Evolutionary conservation across 768 basidiomycete genomes (phyloP).

Genomic region (Chalciporus sphaerocephalus): DNA sequence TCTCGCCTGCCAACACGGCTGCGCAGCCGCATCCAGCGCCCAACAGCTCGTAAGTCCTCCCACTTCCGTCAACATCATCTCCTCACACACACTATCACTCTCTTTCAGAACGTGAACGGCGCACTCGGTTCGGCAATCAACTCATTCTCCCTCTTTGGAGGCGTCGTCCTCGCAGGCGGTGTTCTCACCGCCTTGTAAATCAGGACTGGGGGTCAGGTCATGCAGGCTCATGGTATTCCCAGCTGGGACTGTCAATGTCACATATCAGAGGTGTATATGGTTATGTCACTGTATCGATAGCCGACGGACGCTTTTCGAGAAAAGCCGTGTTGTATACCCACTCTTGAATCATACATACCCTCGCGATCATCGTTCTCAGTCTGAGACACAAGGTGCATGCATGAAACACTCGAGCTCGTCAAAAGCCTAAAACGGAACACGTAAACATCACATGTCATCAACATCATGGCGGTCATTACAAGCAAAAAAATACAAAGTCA

Average conservation of each 20-base stretch:
- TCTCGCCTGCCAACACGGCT: constrained; percentile 23
- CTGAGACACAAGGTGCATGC: too few relatives aligned
- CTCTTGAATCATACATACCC: neutral
- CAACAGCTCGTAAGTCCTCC: constrained; percentile 20
- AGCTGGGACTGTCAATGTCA: neutral
- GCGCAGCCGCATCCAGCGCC: constrained; percentile 13
- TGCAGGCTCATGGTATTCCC: too few relatives aligned
- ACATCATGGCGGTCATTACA: neutral
- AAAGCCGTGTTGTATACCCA: neutral
- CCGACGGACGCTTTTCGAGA: neutral
- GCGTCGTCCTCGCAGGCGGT: constrained; percentile 18
- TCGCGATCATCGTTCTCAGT: neutral
- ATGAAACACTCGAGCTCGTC: too few relatives aligned
- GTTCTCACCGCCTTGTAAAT: constrained; percentile 19
- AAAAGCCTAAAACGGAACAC: too few relatives aligned
- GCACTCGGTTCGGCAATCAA: constrained; percentile 18
- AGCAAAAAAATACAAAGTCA: neutral
- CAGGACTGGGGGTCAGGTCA: too few relatives aligned
- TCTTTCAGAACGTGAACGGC: constrained; percentile 16
- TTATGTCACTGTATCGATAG: constrained; percentile 15
- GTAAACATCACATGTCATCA: neutral
- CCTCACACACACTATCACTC: neutral
- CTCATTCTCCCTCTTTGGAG: constrained; percentile 20
- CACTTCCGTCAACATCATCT: neutral
- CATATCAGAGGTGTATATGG: constrained; percentile 7